A percentile compares a stretch with the other conserved stretches of the same genome.
phyloP scores from a whole-genome alignment of 495 filamentous ascomycete species.

The Aspergillus taichungensis region DNA sequence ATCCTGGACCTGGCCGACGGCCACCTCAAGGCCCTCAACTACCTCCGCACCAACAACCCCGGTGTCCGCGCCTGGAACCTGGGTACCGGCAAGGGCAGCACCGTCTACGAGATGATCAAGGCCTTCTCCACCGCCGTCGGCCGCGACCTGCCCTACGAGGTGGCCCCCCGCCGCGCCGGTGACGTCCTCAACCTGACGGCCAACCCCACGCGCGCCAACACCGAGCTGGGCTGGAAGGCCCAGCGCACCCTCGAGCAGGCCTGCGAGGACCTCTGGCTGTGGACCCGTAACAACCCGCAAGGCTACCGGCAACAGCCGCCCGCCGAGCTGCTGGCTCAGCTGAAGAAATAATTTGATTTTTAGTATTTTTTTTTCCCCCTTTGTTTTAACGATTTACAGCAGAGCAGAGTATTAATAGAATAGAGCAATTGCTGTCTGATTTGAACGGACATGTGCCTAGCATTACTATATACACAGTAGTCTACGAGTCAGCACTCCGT shows the following conservation, averaged over 20 bases:
- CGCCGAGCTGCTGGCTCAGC: constrained; percentile 63
- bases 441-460: background rate
- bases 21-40: constrained; percentile 84
- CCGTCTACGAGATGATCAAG: constrained; percentile 95
- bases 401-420: background rate
- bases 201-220: constrained; percentile 76
- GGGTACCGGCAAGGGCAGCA: constrained; percentile 89
- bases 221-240: constrained; percentile 88
- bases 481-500: background rate
- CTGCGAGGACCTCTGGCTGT: constrained; percentile 90
- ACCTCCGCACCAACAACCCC: constrained; percentile 81
- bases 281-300: constrained; percentile 90
- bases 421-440: background rate
- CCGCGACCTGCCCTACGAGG: constrained; percentile 75
- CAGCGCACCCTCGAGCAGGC: constrained; percentile 83
- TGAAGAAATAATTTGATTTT: constrained; percentile 46
- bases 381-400: no score
- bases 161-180: constrained; percentile 71
- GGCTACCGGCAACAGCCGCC: constrained; percentile 90
- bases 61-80: constrained; percentile 96
- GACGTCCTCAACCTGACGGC: constrained; percentile 94
- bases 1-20: constrained; percentile 84
- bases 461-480: background rate
- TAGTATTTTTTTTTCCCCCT: no score
- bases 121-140: constrained; percentile 86